phyloP scores from a whole-genome alignment of 2,329 filamentous ascomycete species.

The Fusarium algeriense region DNA sequence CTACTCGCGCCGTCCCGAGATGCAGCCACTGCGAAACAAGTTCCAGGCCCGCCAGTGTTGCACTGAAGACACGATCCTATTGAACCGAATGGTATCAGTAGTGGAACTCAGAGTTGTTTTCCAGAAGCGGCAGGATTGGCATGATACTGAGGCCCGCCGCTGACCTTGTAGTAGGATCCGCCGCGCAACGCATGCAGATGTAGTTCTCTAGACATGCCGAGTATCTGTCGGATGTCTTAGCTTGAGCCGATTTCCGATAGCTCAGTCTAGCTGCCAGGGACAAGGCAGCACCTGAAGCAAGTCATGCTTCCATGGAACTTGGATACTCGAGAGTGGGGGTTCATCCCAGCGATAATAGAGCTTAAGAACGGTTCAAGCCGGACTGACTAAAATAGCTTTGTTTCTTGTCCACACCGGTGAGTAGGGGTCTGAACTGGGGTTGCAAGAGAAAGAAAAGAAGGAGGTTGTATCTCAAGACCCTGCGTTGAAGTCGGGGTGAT shows the following conservation, averaged over 20 bases:
- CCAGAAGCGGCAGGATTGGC: slow-evolving; percentile 27
- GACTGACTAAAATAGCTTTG: slow-evolving; percentile 30
- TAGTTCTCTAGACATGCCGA: slow-evolving; percentile 5
- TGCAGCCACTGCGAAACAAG: slow-evolving; percentile 14
- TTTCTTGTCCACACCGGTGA: slow-evolving; percentile 45
- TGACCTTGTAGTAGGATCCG: slow-evolving; percentile 22
- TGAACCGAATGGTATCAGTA: slow-evolving; percentile 12
- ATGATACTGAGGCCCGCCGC: slow-evolving; percentile 37
- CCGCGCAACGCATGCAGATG: slow-evolving; percentile 33
- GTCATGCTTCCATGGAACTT: slow-evolving; percentile 25
- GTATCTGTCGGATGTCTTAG: slow-evolving; percentile 4
- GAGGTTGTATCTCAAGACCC: slow-evolving; percentile 27
- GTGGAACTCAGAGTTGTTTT: slow-evolving; percentile 13
- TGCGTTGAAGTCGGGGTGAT: slow-evolving; percentile 20
- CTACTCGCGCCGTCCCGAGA: slow-evolving; percentile 32
- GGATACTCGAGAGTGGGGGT: slow-evolving; percentile 37
- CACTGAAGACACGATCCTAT: slow-evolving; percentile 19
- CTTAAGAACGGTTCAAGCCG: slow-evolving; percentile 23
- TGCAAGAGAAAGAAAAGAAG: slow-evolving; percentile 6
- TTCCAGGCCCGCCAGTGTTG: slow-evolving; percentile 20
- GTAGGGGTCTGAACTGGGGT: slow-evolving; percentile 34
- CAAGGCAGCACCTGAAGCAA: slow-evolving; percentile 25
- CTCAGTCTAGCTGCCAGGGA: slow-evolving; percentile 32
- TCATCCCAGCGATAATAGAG: neutral
- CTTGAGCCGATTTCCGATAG: slow-evolving; percentile 9